Evolutionary conservation across 2,329 filamentous ascomycete genomes (phyloP), one percentile per base, ranked within the genome.

Genomic region (Calonectria multiphialidica): DNA sequence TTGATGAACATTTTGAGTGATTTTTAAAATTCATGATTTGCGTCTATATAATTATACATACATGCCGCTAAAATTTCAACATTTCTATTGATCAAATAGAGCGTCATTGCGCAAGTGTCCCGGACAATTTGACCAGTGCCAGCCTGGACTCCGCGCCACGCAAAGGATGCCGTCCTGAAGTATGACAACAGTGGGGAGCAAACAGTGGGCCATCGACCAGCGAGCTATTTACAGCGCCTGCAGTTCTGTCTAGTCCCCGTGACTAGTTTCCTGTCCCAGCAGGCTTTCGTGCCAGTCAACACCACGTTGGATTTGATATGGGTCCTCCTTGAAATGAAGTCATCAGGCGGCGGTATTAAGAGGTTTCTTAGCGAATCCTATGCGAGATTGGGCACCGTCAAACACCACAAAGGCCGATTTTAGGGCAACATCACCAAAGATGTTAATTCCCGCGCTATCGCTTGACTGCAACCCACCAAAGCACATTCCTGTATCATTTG

Each of bases 401-500:
- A 91, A 91, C 18, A 87, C 89, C 44, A 91, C 88, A 75, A 90
- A 90, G 74, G 90, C 88, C 50, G 88, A 88, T 83, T 91, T 91
- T 81, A 91, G 90, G 72, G 91, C 88, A 76, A 91, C 87, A 75
- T 91, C 90, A 25, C 90, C 90, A 79, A 89, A 91, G 78, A 95
- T 93, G 82, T 92, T 90, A 23, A 87, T 85, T 1, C 74, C 75
- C 21, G 77, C 49, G 8, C 70, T 64, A 1, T 76, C 74, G 63
- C 89, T 91, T 23, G 89, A 86, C 84, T 94, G 93, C 12, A 94
- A 85, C 75, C 92, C 92, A 73, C 92, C 93, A 75, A 92, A 93
- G 85, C 93, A 95, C 62, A 53, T 70, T 0, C 49, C 61, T 6
- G 61, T 8, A 23, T 25, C 30, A 8, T 44, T 30, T 6, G 49